Base-by-base conservation (phyloP, 2,329 filamentous ascomycete species). In the Fusarium drepaniforme region DNA sequence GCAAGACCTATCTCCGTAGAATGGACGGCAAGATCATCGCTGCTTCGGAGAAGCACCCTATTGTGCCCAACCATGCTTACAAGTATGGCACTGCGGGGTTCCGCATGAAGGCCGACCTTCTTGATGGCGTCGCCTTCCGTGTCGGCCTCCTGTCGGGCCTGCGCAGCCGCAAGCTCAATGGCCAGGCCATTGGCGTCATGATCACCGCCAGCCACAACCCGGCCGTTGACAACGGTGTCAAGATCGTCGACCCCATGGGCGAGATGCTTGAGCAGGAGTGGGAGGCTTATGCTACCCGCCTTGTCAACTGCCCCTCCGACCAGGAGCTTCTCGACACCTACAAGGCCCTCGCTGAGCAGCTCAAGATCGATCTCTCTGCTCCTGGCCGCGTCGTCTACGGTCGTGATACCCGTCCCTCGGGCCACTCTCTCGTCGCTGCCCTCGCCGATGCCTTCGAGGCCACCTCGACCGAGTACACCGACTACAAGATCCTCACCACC, bases 201-300 rank as follows among this genome's bases (percentile, higher is more conserved):
- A 94, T 98, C 83, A 98, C 95, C 49, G 95, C 95, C 73, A 97
- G 94, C 80, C 95, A 98, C 88, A 98, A 98, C 85, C 94, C 94
- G 21, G 93, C 95, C 38, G 89, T 91, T 78, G 95, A 98, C 85
- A 98, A 98, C 83, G 95, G 95, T 62, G 93, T 98, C 83, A 98
- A 98, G 89, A 91, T 99, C 77, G 95, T 99, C 74, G 97, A 99
- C 84, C 97, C 97, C 15, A 93, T 97, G 92, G 96, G 97, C 75
- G 97, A 98, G 84, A 98, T 98, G 97, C 90, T 98, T 60, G 95
- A 97, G 90, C 93, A 96, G 83, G 94, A 96, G 71, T 99, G 97
- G 97, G 97, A 99, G 86, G 87, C 88, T 42, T 93, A 96, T 83
- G 95, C 96, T 64, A 98, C 97, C 40, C 90, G 90, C 79, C 92